Percentiles rank a stretch among this genome's conserved stretches.
Evolutionary conservation across 78 protist species (phyloP).

Genomic region (Protostelium mycophagum): DNA sequence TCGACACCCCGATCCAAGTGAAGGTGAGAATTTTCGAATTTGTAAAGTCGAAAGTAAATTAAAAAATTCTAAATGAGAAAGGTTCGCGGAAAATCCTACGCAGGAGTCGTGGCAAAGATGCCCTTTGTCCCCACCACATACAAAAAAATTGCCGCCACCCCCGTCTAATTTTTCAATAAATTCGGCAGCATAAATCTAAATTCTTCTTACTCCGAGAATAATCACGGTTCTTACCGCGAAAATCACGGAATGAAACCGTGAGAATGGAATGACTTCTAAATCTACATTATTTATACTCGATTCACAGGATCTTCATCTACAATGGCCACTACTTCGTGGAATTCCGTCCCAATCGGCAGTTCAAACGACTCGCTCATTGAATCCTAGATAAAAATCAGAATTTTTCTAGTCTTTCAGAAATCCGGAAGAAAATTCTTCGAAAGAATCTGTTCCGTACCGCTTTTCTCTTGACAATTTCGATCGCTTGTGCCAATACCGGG

Average conservation of each 20-base stretch:
- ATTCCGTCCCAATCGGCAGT: background rate
- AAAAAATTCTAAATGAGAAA: conserved; percentile 38
- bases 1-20: conserved; percentile 27
- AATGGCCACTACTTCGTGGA: background rate
- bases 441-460: background rate
- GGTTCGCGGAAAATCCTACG: conserved; percentile 43
- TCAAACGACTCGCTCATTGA: background rate
- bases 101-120: conserved; percentile 65
- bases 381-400: background rate
- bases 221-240: too few species aligned
- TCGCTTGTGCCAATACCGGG: background rate
- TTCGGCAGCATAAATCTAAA: too few species aligned
- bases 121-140: conserved; percentile 88
- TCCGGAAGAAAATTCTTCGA: too few species aligned
- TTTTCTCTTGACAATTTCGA: background rate
- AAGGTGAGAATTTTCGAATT: too few species aligned
- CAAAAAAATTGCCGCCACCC: conserved; percentile 36
- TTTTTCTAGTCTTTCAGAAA: too few species aligned
- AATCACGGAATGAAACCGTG: too few species aligned
- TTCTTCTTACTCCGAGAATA: too few species aligned
- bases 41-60: too few species aligned
- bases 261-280: too few species aligned
- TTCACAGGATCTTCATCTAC: too few species aligned
- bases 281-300: too few species aligned
- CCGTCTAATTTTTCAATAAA: too few species aligned